A percentile compares a stretch with the other conserved stretches of the same genome.
Evolutionary conservation across 495 filamentous ascomycete genomes (phyloP).

Genomic region (Evernia prunastri): DNA sequence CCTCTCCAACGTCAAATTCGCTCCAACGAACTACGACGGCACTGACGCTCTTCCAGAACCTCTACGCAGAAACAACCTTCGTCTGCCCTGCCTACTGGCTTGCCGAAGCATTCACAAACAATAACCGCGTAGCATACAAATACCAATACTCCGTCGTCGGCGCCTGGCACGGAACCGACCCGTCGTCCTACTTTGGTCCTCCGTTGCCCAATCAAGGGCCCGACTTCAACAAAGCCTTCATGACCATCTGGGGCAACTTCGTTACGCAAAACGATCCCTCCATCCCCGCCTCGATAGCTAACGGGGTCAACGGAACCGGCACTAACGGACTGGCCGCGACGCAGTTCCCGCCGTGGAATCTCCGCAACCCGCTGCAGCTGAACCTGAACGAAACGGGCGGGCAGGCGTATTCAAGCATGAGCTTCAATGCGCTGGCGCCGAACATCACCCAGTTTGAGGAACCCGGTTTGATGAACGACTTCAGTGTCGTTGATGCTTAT

Average conservation of each 20-base stretch:
- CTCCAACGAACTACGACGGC: background rate
- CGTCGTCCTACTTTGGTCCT: constrained; percentile 47
- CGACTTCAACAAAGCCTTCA: constrained; percentile 33
- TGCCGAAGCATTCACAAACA: constrained; percentile 47
- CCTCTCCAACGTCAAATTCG: constrained; percentile 5
- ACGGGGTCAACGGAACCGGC: constrained; percentile 21
- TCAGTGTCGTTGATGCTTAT: constrained; percentile 43
- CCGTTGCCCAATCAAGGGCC: constrained; percentile 27
- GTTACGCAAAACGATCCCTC: constrained; percentile 47
- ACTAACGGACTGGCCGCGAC: constrained; percentile 6
- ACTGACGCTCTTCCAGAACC: constrained; percentile 38
- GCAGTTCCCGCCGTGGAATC: constrained; percentile 33
- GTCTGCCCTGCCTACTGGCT: constrained; percentile 60
- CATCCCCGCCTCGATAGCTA: constrained; percentile 40
- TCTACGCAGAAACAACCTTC: constrained; percentile 57
- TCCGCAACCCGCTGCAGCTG: constrained; percentile 35
- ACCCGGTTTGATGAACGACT: constrained; percentile 42
- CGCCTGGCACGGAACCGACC: constrained; percentile 50
- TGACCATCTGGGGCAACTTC: constrained; percentile 44
- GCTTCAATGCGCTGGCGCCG: background rate
- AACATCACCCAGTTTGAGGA: constrained; percentile 32
- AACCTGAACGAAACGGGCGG: constrained; percentile 54
- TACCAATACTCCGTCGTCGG: constrained; percentile 57
- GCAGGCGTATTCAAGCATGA: constrained; percentile 23
- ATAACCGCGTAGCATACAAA: constrained; percentile 41